Percentiles rank a stretch among this genome's conserved stretches.
phyloP scores from a whole-genome alignment of 768 basidiomycete genomes.

The Phlebiopsis gigantea region DNA sequence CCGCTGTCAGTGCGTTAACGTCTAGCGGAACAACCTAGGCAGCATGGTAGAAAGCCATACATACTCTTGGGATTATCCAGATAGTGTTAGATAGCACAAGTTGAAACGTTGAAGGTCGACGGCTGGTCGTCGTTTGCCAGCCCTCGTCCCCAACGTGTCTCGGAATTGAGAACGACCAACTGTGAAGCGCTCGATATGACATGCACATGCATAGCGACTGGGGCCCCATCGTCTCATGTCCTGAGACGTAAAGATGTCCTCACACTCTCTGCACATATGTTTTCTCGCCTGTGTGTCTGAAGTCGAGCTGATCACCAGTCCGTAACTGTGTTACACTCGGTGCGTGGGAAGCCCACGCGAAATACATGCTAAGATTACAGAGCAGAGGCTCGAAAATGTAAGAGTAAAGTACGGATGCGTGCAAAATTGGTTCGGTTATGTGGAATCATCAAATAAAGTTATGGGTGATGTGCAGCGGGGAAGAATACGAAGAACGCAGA shows the following conservation, averaged over 20 bases:
- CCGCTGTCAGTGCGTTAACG: background rate
- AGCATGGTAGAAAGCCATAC: background rate
- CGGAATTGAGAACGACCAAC: background rate
- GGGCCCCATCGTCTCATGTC: background rate
- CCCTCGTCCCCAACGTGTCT: background rate
- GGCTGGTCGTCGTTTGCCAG: background rate
- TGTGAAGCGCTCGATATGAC: background rate
- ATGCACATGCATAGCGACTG: too few relatives aligned
- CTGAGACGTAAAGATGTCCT: background rate
- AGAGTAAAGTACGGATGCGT: background rate
- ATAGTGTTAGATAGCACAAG: background rate
- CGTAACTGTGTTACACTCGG: background rate
- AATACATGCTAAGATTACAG: constrained; percentile 4
- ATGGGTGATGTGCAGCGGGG: background rate
- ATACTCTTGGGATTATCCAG: background rate
- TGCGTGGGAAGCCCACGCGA: background rate
- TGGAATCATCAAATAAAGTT: background rate
- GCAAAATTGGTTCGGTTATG: background rate
- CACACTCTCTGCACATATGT: background rate
- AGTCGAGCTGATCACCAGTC: background rate
- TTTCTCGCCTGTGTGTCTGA: background rate
- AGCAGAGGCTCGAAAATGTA: background rate
- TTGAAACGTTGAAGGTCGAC: background rate
- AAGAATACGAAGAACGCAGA: background rate
- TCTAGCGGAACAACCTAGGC: too few relatives aligned